Conservation (phyloP, 1,139 yeast species). For the Komagataea norvegica region DNA sequence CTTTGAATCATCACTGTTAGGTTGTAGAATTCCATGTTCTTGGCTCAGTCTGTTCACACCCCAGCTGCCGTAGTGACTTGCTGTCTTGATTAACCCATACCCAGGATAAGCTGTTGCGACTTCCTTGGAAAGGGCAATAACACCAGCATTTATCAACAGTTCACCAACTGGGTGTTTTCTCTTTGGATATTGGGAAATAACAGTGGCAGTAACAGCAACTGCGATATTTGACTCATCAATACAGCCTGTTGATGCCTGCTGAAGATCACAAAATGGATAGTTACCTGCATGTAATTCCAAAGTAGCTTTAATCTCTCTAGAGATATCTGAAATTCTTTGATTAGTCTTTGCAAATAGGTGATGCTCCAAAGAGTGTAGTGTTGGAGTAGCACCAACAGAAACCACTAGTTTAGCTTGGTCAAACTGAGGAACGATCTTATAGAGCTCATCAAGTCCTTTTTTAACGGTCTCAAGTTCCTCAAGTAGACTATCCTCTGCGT, state of each 20-base stretch:
- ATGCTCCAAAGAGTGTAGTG: slow-evolving; percentile 57
- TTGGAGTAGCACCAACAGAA: slow-evolving; percentile 79
- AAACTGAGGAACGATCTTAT: slow-evolving; percentile 26
- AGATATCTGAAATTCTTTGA: slow-evolving; percentile 25
- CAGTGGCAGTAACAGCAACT: slow-evolving; percentile 56
- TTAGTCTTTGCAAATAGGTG: slow-evolving; percentile 17
- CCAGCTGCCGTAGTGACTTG: slow-evolving; percentile 44
- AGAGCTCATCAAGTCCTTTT: slow-evolving; percentile 42
- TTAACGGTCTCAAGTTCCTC: slow-evolving; percentile 56
- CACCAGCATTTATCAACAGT: slow-evolving; percentile 68
- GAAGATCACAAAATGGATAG: slow-evolving; percentile 68
- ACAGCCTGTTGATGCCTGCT: slow-evolving; percentile 67
- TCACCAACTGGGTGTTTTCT: slow-evolving; percentile 51
- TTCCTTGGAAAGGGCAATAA: slow-evolving; percentile 64
- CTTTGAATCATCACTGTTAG: slow-evolving; percentile 28
- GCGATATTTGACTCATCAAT: slow-evolving; percentile 47
- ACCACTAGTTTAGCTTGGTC: slow-evolving; percentile 27
- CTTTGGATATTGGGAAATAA: slow-evolving; percentile 53
- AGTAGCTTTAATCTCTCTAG: slow-evolving; percentile 37
- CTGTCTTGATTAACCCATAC: slow-evolving; percentile 37
- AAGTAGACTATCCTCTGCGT: slow-evolving; percentile 45
- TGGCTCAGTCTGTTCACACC: slow-evolving; percentile 55
- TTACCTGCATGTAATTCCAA: slow-evolving; percentile 80
- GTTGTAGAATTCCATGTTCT: slow-evolving; percentile 58
- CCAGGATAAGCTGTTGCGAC: slow-evolving; percentile 46